Conservation (phyloP, 352 stramenopile species). For the Globisporangium irregulare region DNA sequence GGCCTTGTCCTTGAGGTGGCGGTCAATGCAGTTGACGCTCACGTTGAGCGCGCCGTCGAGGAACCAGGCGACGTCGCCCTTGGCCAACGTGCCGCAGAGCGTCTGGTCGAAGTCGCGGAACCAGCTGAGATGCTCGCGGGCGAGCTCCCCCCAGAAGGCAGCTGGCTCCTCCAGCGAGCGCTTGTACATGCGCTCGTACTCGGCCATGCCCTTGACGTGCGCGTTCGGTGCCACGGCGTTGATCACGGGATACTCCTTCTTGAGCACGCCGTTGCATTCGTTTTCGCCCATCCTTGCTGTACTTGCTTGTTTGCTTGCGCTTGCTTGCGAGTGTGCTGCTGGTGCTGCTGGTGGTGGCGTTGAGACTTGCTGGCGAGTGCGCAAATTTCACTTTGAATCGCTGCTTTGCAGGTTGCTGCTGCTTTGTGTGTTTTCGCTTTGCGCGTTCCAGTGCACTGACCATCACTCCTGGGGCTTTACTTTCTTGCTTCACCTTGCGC, state of each 20-base stretch:
- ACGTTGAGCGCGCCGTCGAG: slow-evolving; percentile 94
- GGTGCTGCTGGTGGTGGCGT: background rate
- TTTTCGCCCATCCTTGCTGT: slow-evolving; percentile 9
- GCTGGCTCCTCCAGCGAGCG: slow-evolving; percentile 84
- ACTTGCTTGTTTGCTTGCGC: background rate
- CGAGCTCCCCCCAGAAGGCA: slow-evolving; percentile 91
- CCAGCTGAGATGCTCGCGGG: slow-evolving; percentile 90
- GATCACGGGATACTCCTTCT: slow-evolving; percentile 27
- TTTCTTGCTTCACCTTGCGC: background rate
- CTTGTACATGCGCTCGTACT: slow-evolving; percentile 88
- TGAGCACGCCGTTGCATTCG: slow-evolving; percentile 12
- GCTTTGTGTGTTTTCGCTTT: background rate
- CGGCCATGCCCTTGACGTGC: slow-evolving; percentile 63
- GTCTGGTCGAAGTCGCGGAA: slow-evolving; percentile 91
- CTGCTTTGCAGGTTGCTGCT: background rate
- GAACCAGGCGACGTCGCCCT: slow-evolving; percentile 96
- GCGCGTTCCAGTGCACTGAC: background rate
- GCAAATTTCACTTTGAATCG: slow-evolving; percentile 15
- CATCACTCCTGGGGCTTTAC: background rate
- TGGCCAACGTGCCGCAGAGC: slow-evolving; percentile 80
- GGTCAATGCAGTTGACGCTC: slow-evolving; percentile 95
- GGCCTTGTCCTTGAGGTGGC: slow-evolving; percentile 76
- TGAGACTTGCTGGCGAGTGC: slow-evolving; percentile 8
- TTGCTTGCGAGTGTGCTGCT: background rate
- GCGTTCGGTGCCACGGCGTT: slow-evolving; percentile 46